Percentiles rank a stretch among this genome's conserved stretches.
Conservation (phyloP, 2,329 filamentous ascomycete genomes). For the Aureobasidium subglaciale region DNA sequence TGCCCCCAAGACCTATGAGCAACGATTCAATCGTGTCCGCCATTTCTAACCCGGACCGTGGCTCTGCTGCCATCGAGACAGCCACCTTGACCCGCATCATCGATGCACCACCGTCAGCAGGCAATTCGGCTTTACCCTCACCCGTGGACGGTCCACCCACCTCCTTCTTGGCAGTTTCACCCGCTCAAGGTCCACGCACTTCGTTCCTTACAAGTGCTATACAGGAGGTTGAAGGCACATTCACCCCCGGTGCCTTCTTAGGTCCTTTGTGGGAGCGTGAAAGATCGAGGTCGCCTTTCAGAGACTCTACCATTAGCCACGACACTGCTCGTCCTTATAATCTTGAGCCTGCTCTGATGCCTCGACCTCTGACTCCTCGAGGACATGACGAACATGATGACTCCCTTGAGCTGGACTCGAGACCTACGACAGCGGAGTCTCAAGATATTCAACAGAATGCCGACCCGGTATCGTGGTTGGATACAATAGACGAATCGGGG, state of each 20-base stretch:
- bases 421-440: neutral
- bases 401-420: constrained; percentile 7
- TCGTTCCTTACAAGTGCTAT: constrained; percentile 37
- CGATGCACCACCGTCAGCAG: constrained; percentile 29
- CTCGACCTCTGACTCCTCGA: constrained; percentile 62
- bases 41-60: constrained; percentile 18
- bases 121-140: neutral
- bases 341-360: constrained; percentile 46
- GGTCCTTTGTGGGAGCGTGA: constrained; percentile 20
- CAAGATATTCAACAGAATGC: neutral
- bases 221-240: constrained; percentile 31
- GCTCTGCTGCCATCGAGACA: constrained; percentile 43
- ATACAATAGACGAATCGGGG: constrained; percentile 69
- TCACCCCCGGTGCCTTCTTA: constrained; percentile 14
- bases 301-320: constrained; percentile 7
- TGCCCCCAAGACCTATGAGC: constrained; percentile 65
- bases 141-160: neutral
- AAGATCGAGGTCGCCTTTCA: constrained; percentile 17
- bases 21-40: constrained; percentile 33
- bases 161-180: neutral
- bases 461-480: constrained; percentile 33
- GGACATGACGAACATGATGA: constrained; percentile 33
- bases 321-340: constrained; percentile 11
- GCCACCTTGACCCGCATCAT: constrained; percentile 48
- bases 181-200: constrained; percentile 24